A percentile compares a stretch with the other conserved stretches of the same genome.
phyloP scores from a whole-genome alignment of 2,329 filamentous ascomycete genomes.

The Pyricularia sp. region DNA sequence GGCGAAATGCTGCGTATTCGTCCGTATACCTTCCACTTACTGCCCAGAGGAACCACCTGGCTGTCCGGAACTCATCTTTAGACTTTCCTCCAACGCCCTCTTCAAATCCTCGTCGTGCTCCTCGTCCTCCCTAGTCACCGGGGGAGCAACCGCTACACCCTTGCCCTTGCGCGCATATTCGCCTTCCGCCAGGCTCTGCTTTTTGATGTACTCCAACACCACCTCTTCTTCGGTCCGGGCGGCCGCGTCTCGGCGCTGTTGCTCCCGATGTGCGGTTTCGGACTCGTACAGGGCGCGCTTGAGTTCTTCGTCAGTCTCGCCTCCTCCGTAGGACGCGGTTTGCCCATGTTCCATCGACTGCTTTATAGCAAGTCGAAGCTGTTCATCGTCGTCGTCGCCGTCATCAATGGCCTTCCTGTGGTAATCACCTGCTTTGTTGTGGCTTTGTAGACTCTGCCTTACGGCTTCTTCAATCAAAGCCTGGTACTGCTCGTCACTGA shows the following conservation, averaged over 20 bases:
- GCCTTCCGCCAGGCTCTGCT: slow-evolving; percentile 61
- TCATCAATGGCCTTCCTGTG: slow-evolving; percentile 10
- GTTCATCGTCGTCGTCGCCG: slow-evolving; percentile 34
- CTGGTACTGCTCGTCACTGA: slow-evolving; percentile 47
- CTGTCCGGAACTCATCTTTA: slow-evolving; percentile 17
- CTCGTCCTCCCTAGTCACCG: slow-evolving; percentile 15
- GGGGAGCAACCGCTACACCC: slow-evolving; percentile 7
- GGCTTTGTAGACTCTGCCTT: slow-evolving; percentile 30
- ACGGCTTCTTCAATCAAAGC: slow-evolving; percentile 42
- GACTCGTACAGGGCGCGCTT: slow-evolving; percentile 34
- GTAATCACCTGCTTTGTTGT: slow-evolving; percentile 5
- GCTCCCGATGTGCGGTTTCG: slow-evolving; percentile 28
- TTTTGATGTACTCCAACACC: slow-evolving; percentile 64
- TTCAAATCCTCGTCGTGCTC: slow-evolving; percentile 43
- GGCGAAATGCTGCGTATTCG: background rate
- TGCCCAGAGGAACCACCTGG: background rate
- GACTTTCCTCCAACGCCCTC: slow-evolving; percentile 40
- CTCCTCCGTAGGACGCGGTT: background rate
- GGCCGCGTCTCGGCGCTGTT: slow-evolving; percentile 23
- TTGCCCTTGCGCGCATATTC: slow-evolving; percentile 27
- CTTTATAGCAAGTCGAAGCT: slow-evolving; percentile 39
- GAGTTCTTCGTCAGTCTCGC: slow-evolving; percentile 17
- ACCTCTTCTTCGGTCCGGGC: slow-evolving; percentile 54
- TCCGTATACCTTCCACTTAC: background rate
- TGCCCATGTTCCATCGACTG: slow-evolving; percentile 17